Evolutionary conservation across 129 eudicot genomes (phyloP).

Genomic region (Silybum marianum): DNA sequence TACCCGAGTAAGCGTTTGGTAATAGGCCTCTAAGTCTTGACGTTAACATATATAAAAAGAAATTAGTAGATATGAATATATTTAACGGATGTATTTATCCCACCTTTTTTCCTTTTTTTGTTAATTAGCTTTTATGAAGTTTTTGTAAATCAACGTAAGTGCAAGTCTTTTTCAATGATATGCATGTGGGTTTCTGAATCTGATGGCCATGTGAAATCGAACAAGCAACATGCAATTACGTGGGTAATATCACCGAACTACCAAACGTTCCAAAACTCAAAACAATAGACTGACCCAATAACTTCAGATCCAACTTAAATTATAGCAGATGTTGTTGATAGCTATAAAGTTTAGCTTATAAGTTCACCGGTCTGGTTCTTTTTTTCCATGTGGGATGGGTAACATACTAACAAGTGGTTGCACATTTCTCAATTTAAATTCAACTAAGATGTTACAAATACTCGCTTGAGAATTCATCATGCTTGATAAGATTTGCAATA

Average conservation of each 20-base stretch:
- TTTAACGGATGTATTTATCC: too few species aligned
- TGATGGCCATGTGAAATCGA: neutral
- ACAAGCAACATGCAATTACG: neutral
- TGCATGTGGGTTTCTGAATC: neutral
- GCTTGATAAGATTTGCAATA: neutral
- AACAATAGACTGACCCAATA: neutral
- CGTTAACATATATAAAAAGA: too few species aligned
- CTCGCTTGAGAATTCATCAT: neutral
- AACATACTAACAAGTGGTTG: too few species aligned
- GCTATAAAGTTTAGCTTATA: neutral
- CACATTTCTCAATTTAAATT: too few species aligned
- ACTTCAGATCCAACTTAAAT: neutral
- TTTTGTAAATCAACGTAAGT: neutral
- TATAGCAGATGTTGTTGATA: neutral
- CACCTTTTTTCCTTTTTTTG: neutral
- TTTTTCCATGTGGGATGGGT: neutral
- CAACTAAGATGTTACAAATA: neutral
- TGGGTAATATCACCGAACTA: neutral
- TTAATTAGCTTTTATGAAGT: neutral
- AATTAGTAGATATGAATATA: too few species aligned
- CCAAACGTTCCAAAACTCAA: neutral
- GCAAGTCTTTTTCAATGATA: neutral
- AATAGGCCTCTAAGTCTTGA: too few species aligned
- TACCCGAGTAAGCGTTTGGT: too few species aligned
- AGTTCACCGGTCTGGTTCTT: neutral